Evolutionary conservation across 495 filamentous ascomycete species (phyloP).

Genomic region (Oidiodendron maius): DNA sequence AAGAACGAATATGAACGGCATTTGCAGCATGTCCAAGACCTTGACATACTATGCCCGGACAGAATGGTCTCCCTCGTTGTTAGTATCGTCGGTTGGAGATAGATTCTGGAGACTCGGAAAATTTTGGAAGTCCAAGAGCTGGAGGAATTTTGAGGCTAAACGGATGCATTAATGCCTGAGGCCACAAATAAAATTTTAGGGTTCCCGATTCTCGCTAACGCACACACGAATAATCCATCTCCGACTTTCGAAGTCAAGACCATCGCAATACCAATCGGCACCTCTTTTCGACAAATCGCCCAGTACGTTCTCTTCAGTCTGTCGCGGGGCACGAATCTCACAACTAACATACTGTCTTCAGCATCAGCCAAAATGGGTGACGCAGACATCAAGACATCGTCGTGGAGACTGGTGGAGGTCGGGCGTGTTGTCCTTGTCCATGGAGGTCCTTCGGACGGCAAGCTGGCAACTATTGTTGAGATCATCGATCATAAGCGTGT

Average conservation of each 20-base stretch:
- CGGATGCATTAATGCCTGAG: constrained; percentile 13
- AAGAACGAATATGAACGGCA: no score
- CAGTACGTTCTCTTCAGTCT: constrained; percentile 18
- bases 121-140: constrained; percentile 8
- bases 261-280: constrained; percentile 7
- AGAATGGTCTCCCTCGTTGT: no score
- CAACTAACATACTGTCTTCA: constrained; percentile 17
- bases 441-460: constrained; percentile 69
- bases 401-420: constrained; percentile 92
- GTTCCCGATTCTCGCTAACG: constrained; percentile 6
- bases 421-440: constrained; percentile 89
- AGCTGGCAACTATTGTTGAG: constrained; percentile 91
- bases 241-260: constrained; percentile 5
- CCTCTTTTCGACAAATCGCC: constrained; percentile 20
- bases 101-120: constrained; percentile 1
- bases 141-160: constrained; percentile 1
- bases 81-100: not conserved
- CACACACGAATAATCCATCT: constrained; percentile 11
- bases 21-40: no score
- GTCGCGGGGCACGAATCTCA: not conserved
- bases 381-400: constrained; percentile 62
- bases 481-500: constrained; percentile 99
- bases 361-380: constrained; percentile 42
- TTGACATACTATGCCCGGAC: no score
- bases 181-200: constrained; percentile 4